These are phyloP conservation scores for Parsonsia alboflavescens DNA, from an alignment of 257 asterid species.

Conservation along the genomic window DNA sequence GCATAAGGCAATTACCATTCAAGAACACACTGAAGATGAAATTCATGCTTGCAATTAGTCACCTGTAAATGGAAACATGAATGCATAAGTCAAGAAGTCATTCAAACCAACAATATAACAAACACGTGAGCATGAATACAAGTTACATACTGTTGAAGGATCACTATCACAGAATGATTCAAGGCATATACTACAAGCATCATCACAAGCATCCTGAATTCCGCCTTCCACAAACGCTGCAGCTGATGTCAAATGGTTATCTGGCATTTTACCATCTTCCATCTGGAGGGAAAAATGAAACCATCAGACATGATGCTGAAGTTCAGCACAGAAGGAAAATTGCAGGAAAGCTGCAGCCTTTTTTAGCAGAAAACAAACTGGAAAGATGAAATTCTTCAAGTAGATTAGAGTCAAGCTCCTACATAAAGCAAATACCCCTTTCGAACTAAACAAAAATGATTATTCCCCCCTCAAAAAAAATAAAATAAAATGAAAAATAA, in stretches of 20 bases:
- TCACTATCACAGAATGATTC: constrained; percentile 74
- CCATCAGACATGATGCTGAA: constrained; percentile 11
- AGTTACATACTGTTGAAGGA: constrained; percentile 61
- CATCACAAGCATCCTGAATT: constrained; percentile 86
- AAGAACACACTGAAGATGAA: constrained; percentile 87
- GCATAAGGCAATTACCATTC: constrained; percentile 49
- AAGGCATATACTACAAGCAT: constrained; percentile 92
- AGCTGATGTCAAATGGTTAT: constrained; percentile 70
- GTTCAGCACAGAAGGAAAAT: neutral
- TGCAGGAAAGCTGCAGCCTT: neutral
- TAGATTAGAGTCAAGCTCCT: neutral
- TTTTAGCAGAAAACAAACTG: neutral
- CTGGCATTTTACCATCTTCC: constrained; percentile 63
- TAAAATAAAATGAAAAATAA: too few species aligned
- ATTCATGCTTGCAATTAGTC: constrained; percentile 88
- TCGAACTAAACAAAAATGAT: neutral
- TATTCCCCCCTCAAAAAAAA: neutral
- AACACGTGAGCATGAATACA: neutral
- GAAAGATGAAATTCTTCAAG: neutral
- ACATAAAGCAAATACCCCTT: neutral
- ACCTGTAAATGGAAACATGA: constrained; percentile 36
- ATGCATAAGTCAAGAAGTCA: neutral
- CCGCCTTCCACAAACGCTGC: constrained; percentile 95
- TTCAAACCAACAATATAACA: constrained; percentile 4
- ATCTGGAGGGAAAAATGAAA: constrained; percentile 36